These are phyloP conservation scores for Sugiyamaella chiloensis DNA, from an alignment of 805 yeast species.

Conservation along the genomic window DNA sequence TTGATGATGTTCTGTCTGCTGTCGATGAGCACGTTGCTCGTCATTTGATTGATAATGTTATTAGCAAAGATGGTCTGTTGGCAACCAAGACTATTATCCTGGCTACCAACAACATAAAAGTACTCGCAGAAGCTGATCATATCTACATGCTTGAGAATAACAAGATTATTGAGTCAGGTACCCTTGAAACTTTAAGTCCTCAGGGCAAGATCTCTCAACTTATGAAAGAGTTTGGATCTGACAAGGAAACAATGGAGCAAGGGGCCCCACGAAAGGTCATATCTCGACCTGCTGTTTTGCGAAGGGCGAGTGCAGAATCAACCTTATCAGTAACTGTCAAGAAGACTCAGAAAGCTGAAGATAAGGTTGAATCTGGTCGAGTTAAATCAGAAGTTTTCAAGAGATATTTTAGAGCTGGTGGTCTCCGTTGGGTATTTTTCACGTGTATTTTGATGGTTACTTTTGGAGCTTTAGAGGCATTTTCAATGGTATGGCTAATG, in stretches of 20 bases:
- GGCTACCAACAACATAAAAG: slow-evolving; percentile 78
- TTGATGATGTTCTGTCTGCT: slow-evolving; percentile 92
- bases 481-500: slow-evolving; percentile 75
- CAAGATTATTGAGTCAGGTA: slow-evolving; percentile 49
- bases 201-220: slow-evolving; percentile 47
- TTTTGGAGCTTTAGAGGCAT: slow-evolving; percentile 56
- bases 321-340: slow-evolving; percentile 2
- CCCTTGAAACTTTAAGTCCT: slow-evolving; percentile 36
- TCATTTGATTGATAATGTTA: slow-evolving; percentile 67
- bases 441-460: slow-evolving; percentile 43
- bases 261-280: slow-evolving; percentile 46
- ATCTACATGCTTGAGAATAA: slow-evolving; percentile 52
- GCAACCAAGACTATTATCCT: slow-evolving; percentile 64
- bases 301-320: slow-evolving; percentile 13
- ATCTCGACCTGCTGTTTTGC: background rate
- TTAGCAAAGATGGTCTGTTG: slow-evolving; percentile 71
- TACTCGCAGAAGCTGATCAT: slow-evolving; percentile 42
- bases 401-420: slow-evolving; percentile 76
- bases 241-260: slow-evolving; percentile 48
- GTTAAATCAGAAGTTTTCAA: slow-evolving; percentile 72
- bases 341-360: slow-evolving; percentile 10
- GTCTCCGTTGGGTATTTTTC: slow-evolving; percentile 31
- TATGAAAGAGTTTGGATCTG: slow-evolving; percentile 66
- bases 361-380: slow-evolving; percentile 37
- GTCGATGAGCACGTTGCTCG: slow-evolving; percentile 95